Conservation (phyloP, 805 yeast species). For the Debaryomyces prosopidis region DNA sequence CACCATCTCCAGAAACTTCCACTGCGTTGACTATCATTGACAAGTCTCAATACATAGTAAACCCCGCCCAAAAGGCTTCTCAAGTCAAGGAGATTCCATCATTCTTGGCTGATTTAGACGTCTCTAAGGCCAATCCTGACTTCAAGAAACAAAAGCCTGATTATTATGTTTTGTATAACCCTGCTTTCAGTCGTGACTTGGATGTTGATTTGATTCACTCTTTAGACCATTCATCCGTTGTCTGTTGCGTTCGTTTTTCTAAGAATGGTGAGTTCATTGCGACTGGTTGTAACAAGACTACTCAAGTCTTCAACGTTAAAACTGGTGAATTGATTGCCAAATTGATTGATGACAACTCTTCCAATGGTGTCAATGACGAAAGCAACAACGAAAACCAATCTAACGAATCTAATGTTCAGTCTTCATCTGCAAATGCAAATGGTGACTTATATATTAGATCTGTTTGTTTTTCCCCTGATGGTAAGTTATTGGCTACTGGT, state of each 20-base stretch:
- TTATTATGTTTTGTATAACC: constrained; percentile 88
- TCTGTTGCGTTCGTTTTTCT: constrained; percentile 93
- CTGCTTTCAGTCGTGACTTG: constrained; percentile 62
- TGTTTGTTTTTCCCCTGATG: constrained; percentile 94
- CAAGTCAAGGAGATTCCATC: constrained; percentile 80
- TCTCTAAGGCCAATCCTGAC: constrained; percentile 70
- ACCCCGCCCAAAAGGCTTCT: constrained; percentile 45
- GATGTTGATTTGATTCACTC: constrained; percentile 90
- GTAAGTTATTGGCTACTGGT: constrained; percentile 89
- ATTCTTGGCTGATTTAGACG: constrained; percentile 77
- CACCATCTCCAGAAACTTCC: constrained; percentile 24
- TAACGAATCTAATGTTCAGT: constrained; percentile 30
- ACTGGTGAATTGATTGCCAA: constrained; percentile 88
- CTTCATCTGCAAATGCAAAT: constrained; percentile 48
- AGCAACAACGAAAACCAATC: constrained; percentile 41
- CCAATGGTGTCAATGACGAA: constrained; percentile 42
- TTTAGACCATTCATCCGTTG: constrained; percentile 90
- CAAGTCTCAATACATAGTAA: constrained; percentile 41
- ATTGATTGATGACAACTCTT: constrained; percentile 70
- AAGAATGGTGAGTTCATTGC: constrained; percentile 91
- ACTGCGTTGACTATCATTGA: constrained; percentile 38
- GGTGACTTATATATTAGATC: constrained; percentile 92
- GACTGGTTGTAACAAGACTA: constrained; percentile 94
- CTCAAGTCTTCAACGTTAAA: constrained; percentile 90
- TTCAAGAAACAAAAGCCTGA: constrained; percentile 81